phyloP scores from a whole-genome alignment of 2,329 filamentous ascomycete genomes.

The Microdochium bolleyi region DNA sequence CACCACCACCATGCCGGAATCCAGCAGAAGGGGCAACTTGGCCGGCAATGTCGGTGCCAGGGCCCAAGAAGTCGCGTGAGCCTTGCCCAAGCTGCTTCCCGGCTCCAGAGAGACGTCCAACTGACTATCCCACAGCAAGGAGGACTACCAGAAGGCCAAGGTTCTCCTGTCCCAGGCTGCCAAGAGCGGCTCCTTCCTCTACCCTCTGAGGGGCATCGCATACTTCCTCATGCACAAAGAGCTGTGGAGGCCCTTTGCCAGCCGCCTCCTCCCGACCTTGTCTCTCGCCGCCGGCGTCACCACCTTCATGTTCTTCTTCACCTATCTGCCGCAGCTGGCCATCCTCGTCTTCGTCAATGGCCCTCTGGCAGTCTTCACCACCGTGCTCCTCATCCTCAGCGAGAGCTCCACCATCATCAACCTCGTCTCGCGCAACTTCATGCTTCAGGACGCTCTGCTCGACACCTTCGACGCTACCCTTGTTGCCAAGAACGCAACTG shows the following conservation, averaged over 20 bases:
- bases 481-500: conserved; percentile 38
- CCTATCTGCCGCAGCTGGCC: conserved; percentile 78
- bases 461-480: conserved; percentile 82
- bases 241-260: conserved; percentile 52
- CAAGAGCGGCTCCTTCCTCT: conserved; percentile 72
- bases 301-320: conserved; percentile 76
- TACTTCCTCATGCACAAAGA: conserved; percentile 49
- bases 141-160: conserved; percentile 64
- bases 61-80: conserved; percentile 2
- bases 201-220: conserved; percentile 62
- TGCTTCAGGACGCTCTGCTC: conserved; percentile 74
- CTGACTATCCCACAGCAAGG: conserved; percentile 34
- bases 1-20: not conserved
- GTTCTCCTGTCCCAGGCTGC: conserved; percentile 59
- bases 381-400: conserved; percentile 58
- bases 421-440: conserved; percentile 55
- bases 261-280: conserved; percentile 51
- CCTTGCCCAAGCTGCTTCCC: not conserved
- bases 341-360: conserved; percentile 80
- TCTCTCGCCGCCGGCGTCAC: conserved; percentile 66
- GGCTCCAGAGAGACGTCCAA: not conserved
- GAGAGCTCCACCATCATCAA: conserved; percentile 53
- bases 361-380: conserved; percentile 67
- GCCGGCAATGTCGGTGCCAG: not conserved
- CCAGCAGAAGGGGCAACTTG: not conserved